Conservation (phyloP, 495 filamentous ascomycete species). For the Aspergillus coremiiformis region DNA sequence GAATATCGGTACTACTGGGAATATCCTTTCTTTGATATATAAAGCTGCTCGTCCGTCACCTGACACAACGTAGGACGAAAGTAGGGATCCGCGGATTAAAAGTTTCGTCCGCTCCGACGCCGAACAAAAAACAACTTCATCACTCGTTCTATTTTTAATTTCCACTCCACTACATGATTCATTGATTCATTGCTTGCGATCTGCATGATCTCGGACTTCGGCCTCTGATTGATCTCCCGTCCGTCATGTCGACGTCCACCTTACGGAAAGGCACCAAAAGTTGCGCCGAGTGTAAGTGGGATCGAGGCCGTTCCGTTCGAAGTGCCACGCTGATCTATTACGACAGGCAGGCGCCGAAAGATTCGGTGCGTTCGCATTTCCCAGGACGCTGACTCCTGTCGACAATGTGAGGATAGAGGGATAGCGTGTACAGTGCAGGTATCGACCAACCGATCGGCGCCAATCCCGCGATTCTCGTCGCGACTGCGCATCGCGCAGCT, state of each 20-base stretch:
- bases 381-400: slow-evolving; percentile 16
- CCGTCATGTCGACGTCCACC: neutral
- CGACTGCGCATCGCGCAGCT: slow-evolving; percentile 20
- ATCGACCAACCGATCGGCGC: slow-evolving; percentile 9
- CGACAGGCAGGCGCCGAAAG: slow-evolving; percentile 22
- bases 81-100: slow-evolving; percentile 8
- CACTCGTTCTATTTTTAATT: no score
- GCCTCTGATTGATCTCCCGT: neutral
- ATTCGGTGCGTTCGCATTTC: slow-evolving; percentile 21
- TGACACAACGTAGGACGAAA: no score
- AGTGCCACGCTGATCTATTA: neutral
- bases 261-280: slow-evolving; percentile 34
- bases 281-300: slow-evolving; percentile 31
- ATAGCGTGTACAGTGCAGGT: slow-evolving; percentile 18
- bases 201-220: slow-evolving; percentile 2
- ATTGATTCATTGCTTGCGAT: no score
- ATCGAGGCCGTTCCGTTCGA: neutral
- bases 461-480: slow-evolving; percentile 14
- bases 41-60: no score
- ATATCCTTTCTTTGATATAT: no score
- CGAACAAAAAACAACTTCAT: neutral
- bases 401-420: slow-evolving; percentile 19
- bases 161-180: no score
- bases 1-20: no score
- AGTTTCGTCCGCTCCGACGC: slow-evolving; percentile 10